These are phyloP conservation scores for Pythium aphanidermatum DNA, from an alignment of 352 stramenopile genomes.

Conservation along the genomic window DNA sequence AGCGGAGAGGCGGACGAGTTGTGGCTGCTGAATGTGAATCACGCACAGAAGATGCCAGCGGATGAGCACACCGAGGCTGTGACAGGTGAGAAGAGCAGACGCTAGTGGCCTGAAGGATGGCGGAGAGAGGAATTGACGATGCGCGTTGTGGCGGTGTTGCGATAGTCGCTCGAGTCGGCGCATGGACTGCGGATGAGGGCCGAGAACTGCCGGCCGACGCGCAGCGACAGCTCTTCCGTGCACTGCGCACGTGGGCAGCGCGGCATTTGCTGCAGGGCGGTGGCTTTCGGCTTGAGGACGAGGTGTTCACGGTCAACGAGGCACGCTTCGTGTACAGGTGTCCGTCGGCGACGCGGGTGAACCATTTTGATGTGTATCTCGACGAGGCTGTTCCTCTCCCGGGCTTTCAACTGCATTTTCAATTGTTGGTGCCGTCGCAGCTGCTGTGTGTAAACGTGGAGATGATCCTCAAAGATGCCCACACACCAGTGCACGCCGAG, in stretches of 20 bases:
- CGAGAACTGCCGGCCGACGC: slow-evolving; percentile 6
- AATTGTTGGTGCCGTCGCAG: slow-evolving; percentile 32
- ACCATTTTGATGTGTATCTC: slow-evolving; percentile 64
- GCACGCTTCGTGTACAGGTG: slow-evolving; percentile 56
- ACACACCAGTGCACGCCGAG: slow-evolving; percentile 8
- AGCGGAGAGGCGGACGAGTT: not conserved
- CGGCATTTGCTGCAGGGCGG: slow-evolving; percentile 29
- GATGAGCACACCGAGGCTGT: not conserved
- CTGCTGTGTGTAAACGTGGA: slow-evolving; percentile 49
- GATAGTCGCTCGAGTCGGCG: slow-evolving; percentile 7
- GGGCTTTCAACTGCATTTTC: slow-evolving; percentile 46
- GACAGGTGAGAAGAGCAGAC: too few relatives aligned
- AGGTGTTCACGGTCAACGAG: slow-evolving; percentile 44
- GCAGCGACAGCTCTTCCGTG: slow-evolving; percentile 35
- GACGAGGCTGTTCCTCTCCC: slow-evolving; percentile 39
- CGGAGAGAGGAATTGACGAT: too few relatives aligned
- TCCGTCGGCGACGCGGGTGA: slow-evolving; percentile 43
- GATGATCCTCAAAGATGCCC: slow-evolving; percentile 15
- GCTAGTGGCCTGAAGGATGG: too few relatives aligned
- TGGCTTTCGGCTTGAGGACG: slow-evolving; percentile 34
- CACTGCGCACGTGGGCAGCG: slow-evolving; percentile 23
- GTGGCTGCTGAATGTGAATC: slow-evolving; percentile 14
- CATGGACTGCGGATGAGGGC: slow-evolving; percentile 5
- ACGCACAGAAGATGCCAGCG: slow-evolving; percentile 4
- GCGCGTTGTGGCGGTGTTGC: too few relatives aligned